Percentiles rank a stretch among this genome's conserved stretches.
These are phyloP conservation scores for Trametopsis cervina DNA, from an alignment of 768 basidiomycete genomes.

Conservation along the genomic window DNA sequence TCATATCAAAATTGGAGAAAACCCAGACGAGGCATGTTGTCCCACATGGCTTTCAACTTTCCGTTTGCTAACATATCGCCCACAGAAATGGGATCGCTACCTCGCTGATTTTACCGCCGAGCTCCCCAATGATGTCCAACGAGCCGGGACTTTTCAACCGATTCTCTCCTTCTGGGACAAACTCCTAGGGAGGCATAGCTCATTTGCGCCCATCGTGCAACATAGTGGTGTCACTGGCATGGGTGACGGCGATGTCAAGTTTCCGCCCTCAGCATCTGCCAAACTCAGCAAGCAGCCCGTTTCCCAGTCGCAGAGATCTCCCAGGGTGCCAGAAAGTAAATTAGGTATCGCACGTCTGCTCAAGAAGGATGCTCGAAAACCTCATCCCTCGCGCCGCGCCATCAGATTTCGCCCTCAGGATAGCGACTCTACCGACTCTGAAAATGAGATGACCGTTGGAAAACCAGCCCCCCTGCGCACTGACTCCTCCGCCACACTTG, in stretches of 20 bases:
- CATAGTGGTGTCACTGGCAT: conserved; percentile 22
- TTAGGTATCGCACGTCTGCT: conserved; percentile 1
- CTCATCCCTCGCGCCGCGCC: conserved; percentile 34
- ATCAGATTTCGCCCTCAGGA: conserved; percentile 29
- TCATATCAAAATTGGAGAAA: conserved; percentile 48
- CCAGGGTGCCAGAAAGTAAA: conserved; percentile 5
- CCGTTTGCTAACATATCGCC: neutral
- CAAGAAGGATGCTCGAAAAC: conserved; percentile 14
- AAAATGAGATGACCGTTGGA: conserved; percentile 35
- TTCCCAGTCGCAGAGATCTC: conserved; percentile 6
- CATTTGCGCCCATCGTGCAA: conserved; percentile 14
- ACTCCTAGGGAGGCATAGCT: conserved; percentile 27
- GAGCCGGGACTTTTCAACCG: conserved; percentile 54
- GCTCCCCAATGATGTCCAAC: conserved; percentile 37
- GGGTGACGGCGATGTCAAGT: conserved; percentile 20
- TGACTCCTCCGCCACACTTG: conserved; percentile 19
- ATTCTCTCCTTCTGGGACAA: conserved; percentile 47
- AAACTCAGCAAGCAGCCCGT: conserved; percentile 16
- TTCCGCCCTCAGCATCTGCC: conserved; percentile 11
- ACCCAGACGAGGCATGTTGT: conserved; percentile 54
- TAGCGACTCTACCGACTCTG: conserved; percentile 34
- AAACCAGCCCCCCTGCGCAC: conserved; percentile 15
- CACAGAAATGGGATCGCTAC: conserved; percentile 64
- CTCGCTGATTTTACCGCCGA: conserved; percentile 50
- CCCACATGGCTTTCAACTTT: neutral